phyloP scores from a whole-genome alignment of 192 early-diverging fungal species.

The Coemansia sp. region DNA sequence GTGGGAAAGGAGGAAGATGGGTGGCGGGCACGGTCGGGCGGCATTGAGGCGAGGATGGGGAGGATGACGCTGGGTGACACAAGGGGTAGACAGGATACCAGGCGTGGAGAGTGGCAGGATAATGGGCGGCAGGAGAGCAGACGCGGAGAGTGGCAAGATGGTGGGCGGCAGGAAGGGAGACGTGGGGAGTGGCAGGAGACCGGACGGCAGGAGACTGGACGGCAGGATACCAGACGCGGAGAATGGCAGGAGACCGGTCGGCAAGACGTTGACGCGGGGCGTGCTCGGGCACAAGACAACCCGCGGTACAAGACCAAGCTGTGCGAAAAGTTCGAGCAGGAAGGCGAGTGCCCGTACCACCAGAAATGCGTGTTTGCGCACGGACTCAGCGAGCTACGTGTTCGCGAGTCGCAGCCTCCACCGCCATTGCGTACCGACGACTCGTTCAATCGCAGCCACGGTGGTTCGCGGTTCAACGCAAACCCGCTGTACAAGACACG shows the following conservation, averaged over 20 bases:
- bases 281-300: conserved; percentile 57
- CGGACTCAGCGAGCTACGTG: conserved; percentile 54
- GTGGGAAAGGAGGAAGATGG: conserved; percentile 37
- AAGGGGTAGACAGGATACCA: too few relatives aligned
- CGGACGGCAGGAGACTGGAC: neutral
- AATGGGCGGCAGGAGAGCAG: neutral
- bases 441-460: conserved; percentile 21
- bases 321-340: conserved; percentile 80
- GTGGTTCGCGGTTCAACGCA: conserved; percentile 34
- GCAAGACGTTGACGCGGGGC: neutral
- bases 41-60: conserved; percentile 24
- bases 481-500: conserved; percentile 82
- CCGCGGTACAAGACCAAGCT: conserved; percentile 86
- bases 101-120: too few relatives aligned
- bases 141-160: neutral
- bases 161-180: neutral
- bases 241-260: neutral
- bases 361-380: conserved; percentile 94
- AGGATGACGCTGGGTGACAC: conserved; percentile 20
- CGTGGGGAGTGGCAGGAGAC: neutral
- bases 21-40: conserved; percentile 29
- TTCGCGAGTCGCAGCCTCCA: conserved; percentile 42
- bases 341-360: conserved; percentile 90
- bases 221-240: neutral
- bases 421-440: neutral